Evolutionary conservation across 805 yeast species (phyloP).

Genomic region (Barnettozyma vustinii): DNA sequence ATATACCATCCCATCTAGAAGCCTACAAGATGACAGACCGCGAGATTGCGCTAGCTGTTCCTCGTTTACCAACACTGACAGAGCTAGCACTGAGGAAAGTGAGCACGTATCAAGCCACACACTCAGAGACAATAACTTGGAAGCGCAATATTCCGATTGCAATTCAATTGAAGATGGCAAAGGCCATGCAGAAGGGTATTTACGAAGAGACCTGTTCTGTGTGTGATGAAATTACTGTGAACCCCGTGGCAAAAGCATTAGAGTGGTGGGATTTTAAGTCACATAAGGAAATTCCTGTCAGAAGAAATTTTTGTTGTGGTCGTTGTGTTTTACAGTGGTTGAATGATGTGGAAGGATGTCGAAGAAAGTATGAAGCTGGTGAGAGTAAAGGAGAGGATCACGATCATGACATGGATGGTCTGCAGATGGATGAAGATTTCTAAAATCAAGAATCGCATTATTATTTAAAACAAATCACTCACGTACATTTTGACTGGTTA

Average conservation of each 20-base stretch:
- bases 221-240: slow-evolving; percentile 44
- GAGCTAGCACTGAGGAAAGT: slow-evolving; percentile 44
- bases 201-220: slow-evolving; percentile 48
- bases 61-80: slow-evolving; percentile 40
- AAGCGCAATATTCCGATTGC: slow-evolving; percentile 40
- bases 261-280: slow-evolving; percentile 66
- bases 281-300: slow-evolving; percentile 45
- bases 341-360: slow-evolving; percentile 14
- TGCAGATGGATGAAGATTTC: neutral
- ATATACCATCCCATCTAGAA: neutral
- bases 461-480: too few species aligned
- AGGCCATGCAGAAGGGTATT: slow-evolving; percentile 47
- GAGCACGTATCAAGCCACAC: slow-evolving; percentile 47
- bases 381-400: neutral
- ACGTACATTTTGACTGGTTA: neutral
- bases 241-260: slow-evolving; percentile 51
- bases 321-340: slow-evolving; percentile 37
- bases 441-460: neutral
- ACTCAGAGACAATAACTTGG: slow-evolving; percentile 52
- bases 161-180: slow-evolving; percentile 41
- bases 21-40: slow-evolving; percentile 13
- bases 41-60: slow-evolving; percentile 16
- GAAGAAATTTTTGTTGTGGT: slow-evolving; percentile 51
- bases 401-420: neutral
- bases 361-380: neutral